Evolutionary conservation across 2,329 filamentous ascomycete genomes (phyloP).

Genomic region (Pestalotiopsis sp.): DNA sequence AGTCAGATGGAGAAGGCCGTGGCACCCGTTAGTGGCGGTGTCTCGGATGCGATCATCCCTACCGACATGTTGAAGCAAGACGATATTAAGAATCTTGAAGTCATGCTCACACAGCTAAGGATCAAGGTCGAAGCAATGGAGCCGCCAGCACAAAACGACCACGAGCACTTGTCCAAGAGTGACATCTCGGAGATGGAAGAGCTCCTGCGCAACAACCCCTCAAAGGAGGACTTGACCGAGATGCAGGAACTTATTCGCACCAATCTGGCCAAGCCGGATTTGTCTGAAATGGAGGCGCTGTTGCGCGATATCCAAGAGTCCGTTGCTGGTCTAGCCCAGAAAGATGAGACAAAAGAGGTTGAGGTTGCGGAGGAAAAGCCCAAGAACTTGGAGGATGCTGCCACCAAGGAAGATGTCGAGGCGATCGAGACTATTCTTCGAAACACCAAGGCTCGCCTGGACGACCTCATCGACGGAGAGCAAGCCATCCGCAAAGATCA

Average conservation of each 20-base stretch:
- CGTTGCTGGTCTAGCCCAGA: constrained; percentile 30
- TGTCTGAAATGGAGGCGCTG: constrained; percentile 46
- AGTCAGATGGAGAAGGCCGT: constrained; percentile 24
- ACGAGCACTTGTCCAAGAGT: constrained; percentile 41
- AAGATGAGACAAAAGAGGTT: constrained; percentile 14
- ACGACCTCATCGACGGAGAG: constrained; percentile 75
- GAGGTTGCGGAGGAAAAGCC: constrained; percentile 8
- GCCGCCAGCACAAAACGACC: constrained; percentile 35
- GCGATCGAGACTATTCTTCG: constrained; percentile 88
- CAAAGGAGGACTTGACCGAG: constrained; percentile 49
- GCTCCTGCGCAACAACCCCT: constrained; percentile 31
- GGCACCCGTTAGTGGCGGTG: constrained; percentile 50
- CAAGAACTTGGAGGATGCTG: constrained; percentile 44
- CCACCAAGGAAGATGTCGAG: constrained; percentile 80
- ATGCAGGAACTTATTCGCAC: constrained; percentile 54
- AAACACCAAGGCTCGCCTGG: constrained; percentile 85
- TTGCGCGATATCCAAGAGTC: constrained; percentile 42
- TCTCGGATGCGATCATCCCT: constrained; percentile 47
- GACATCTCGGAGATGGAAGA: constrained; percentile 34
- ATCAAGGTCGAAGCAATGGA: constrained; percentile 83
- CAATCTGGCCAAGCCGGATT: constrained; percentile 39
- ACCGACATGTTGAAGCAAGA: constrained; percentile 61
- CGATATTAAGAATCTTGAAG: constrained; percentile 84
- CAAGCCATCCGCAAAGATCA: constrained; percentile 68
- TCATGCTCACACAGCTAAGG: constrained; percentile 77